Conservation (phyloP, 441 rosid genomes). For the Melastoma candidum region DNA sequence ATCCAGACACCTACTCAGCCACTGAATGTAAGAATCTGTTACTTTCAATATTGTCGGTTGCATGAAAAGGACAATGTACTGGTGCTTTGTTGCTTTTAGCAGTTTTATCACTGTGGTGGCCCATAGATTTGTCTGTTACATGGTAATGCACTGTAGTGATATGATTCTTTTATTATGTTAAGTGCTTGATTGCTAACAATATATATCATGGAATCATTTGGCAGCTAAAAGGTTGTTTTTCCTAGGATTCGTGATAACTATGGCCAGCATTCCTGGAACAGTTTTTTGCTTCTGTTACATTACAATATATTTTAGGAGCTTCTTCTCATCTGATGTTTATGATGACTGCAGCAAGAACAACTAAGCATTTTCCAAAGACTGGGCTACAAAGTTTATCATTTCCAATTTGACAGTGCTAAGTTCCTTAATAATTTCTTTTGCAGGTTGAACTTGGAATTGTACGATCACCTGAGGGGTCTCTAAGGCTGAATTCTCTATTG, state of each 20-base stretch:
- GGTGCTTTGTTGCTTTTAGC: not conserved
- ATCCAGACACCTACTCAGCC: constrained; percentile 28
- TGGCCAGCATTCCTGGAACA: too few relatives aligned
- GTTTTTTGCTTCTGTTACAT: too few relatives aligned
- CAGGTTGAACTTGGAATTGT: constrained; percentile 29
- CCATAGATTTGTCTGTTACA: not conserved
- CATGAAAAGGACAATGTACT: not conserved
- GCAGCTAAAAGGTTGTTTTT: too few relatives aligned
- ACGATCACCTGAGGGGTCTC: constrained; percentile 15
- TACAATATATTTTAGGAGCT: too few relatives aligned
- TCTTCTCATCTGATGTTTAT: too few relatives aligned
- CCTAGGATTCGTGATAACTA: too few relatives aligned
- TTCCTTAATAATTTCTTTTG: constrained; percentile 5
- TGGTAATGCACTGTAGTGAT: constrained; percentile 3
- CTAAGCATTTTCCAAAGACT: too few relatives aligned
- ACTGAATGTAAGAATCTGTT: constrained; percentile 26
- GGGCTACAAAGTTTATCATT: constrained; percentile 8
- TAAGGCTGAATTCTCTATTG: constrained; percentile 13
- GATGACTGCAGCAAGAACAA: too few relatives aligned
- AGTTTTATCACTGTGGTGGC: not conserved
- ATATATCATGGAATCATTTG: too few relatives aligned
- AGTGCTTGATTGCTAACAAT: too few relatives aligned
- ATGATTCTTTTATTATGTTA: constrained; percentile 14
- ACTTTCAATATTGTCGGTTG: not conserved
- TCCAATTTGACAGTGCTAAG: constrained; percentile 11